Evolutionary conservation across 768 basidiomycete species (phyloP).

Genomic region (Candolleomyces eurysporus): DNA sequence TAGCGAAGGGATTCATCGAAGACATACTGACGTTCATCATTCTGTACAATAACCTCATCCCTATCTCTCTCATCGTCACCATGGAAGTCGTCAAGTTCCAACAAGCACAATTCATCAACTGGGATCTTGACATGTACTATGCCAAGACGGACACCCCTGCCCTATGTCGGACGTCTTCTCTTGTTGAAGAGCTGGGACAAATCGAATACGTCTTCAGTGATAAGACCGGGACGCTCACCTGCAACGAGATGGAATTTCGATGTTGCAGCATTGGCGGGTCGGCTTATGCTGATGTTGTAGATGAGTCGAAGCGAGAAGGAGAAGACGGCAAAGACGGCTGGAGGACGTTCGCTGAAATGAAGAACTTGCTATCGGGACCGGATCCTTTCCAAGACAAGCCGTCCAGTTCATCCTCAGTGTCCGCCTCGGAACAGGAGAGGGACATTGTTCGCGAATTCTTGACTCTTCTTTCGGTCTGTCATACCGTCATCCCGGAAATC

Average conservation of each 20-base stretch:
- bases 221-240: conserved; percentile 92
- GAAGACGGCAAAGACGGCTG: conserved; percentile 63
- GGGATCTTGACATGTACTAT: conserved; percentile 98
- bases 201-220: conserved; percentile 97
- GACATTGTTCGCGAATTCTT: conserved; percentile 70
- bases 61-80: conserved; percentile 97
- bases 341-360: conserved; percentile 79
- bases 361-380: conserved; percentile 46
- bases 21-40: conserved; percentile 99
- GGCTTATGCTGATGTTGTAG: conserved; percentile 88
- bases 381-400: conserved; percentile 61
- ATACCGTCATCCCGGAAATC: conserved; percentile 96
- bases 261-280: conserved; percentile 87
- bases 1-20: conserved; percentile 81
- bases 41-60: conserved; percentile 98
- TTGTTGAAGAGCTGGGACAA: conserved; percentile 98
- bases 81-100: conserved; percentile 99
- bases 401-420: conserved; percentile 28
- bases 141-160: conserved; percentile 94
- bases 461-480: conserved; percentile 88
- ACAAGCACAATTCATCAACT: conserved; percentile 96
- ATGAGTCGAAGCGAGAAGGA: conserved; percentile 74
- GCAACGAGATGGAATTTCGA: conserved; percentile 98
- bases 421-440: conserved; percentile 37
- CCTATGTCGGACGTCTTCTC: conserved; percentile 93